These are phyloP conservation scores for Syzygium aqueum DNA, from an alignment of 345 rosid genomes.

Conservation along the genomic window DNA sequence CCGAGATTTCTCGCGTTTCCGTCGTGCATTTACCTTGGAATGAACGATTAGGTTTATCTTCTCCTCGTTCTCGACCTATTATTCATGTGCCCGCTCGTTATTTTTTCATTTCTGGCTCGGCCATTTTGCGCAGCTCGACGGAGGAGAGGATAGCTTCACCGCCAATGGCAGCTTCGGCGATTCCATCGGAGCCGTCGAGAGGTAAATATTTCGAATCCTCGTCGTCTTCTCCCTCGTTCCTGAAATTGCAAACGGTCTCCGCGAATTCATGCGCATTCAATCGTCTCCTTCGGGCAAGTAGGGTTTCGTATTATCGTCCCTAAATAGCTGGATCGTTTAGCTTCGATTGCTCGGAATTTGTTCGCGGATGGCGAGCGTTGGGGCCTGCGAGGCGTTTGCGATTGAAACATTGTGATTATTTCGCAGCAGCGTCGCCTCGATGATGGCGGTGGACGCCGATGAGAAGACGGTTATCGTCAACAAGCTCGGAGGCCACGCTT, in stretches of 20 bases:
- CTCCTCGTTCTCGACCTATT: slow-evolving; percentile 7
- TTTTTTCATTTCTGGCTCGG: slow-evolving; percentile 15
- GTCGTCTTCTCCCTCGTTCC: not conserved
- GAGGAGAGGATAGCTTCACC: slow-evolving; percentile 37
- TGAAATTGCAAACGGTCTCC: not conserved
- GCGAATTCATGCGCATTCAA: not conserved
- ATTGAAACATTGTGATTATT: not conserved
- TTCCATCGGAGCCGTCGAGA: slow-evolving; percentile 44
- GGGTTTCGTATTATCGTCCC: slow-evolving; percentile 31
- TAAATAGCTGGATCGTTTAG: slow-evolving; percentile 2
- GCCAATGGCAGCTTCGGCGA: slow-evolving; percentile 52
- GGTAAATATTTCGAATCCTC: slow-evolving; percentile 32
- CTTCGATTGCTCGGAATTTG: slow-evolving; percentile 27
- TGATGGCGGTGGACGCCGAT: slow-evolving; percentile 30
- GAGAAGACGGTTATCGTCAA: not conserved
- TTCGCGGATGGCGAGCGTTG: slow-evolving; percentile 3
- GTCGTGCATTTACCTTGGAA: not conserved
- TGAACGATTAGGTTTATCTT: slow-evolving; percentile 39
- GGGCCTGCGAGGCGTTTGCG: slow-evolving; percentile 7
- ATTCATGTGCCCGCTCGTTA: slow-evolving; percentile 4
- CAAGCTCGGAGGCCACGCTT: not conserved
- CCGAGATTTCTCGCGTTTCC: slow-evolving; percentile 14
- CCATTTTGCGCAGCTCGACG: slow-evolving; percentile 27
- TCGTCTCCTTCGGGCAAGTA: slow-evolving; percentile 14
- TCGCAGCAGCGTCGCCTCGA: slow-evolving; percentile 15